Evolutionary conservation across 306 rosid genomes (phyloP), one percentile per base, ranked within the genome.

Genomic region (Acacia crassicarpa): DNA sequence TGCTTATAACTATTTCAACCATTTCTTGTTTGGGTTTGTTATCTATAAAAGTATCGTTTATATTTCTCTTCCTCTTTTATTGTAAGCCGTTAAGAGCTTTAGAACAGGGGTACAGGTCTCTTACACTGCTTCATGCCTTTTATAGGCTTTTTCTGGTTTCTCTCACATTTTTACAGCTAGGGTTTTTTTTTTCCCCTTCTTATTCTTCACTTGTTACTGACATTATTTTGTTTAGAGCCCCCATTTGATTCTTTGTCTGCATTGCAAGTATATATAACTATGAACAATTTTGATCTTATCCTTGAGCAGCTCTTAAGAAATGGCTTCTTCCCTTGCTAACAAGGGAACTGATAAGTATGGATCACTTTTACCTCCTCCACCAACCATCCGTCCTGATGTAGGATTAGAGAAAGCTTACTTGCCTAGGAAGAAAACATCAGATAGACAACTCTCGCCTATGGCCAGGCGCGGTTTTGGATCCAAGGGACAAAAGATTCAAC

Each of bases 401-500:
- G 20, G 32, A 12, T 6, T 41, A 14, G 43, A 32, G 2, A 30
- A 63, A 30, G n/a, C 38, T 32, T 3, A 46, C 9, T 58, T 67
- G 56, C 65, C 67, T 16, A 3, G 30, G 8, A 69, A 48, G 8
- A 48, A 76, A 2, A 33, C 53, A 40, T 51, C 49, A 2, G 4
- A 22, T 41, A 2, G 45, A 56, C 83, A 75, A 17, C 83, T 58
- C 74, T 38, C 68, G 71, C 90, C 87, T 0, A 53, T 79, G 88
- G 78, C 58, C 11, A 83, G 90, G 82, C 66, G 32, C 72, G 84
- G 80, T 10, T 0, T 11, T 73, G 92, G 90, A 76, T 22, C 86
- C 12, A 81, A 82, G 63, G 92, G 92, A 32, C 33, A 56, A n/a
- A 85, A 32, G 73, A 79, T 81, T 12, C 80, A 51, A 6, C 88